Base-by-base conservation (phyloP, 768 basidiomycete genomes). In the Lactarius sp. region DNA sequence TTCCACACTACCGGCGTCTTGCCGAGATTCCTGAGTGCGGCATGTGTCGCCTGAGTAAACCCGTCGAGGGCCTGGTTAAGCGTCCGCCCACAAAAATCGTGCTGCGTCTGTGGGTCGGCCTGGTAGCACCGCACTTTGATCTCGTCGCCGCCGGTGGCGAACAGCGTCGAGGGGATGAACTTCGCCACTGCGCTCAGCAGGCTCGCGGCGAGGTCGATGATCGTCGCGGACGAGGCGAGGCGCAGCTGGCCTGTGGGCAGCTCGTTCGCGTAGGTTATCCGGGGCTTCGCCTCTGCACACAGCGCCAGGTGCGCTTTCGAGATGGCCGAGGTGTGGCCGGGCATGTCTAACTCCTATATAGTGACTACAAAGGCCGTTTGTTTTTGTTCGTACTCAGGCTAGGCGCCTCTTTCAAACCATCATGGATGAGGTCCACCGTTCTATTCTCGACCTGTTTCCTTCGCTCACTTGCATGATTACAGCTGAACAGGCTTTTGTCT, bases 1-100 rank as follows among this genome's bases (percentile, higher is more conserved):
- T 94, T 85, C 88, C 90, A 93, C 6, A 94, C 90, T 37, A 92
- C 84, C 1, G 90, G 86, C 0, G 82, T 87, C 75, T 93, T 94
- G 0, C 85, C 86, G 1, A 79, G 69, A 0, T 74, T 73, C 8
- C 72, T 75, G 52, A 94, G 73, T 3, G 82, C 80, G 0, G 69
- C 72, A 71, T 92, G 91, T 1, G 84, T 85, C 0, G 77, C 77
- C 58, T 81, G 72, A 0, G 83, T 84, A 69, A 93, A 94, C 2
- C 71, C 68, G 67, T 82, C 78, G 44, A 94, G 74, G 0, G 90
- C 90, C 59, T 88, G 75, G 41, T 83, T 77, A 10, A 94, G 69
- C 0, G 84, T 88, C 70, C 76, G 4, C 80, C 80, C 22, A 71
- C 79, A 3, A 69, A 59, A 18, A 75, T 75, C 52, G 0, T 75